phyloP scores from a whole-genome alignment of 169 alveolate species.

The Plasmodium chabaudi region DNA sequence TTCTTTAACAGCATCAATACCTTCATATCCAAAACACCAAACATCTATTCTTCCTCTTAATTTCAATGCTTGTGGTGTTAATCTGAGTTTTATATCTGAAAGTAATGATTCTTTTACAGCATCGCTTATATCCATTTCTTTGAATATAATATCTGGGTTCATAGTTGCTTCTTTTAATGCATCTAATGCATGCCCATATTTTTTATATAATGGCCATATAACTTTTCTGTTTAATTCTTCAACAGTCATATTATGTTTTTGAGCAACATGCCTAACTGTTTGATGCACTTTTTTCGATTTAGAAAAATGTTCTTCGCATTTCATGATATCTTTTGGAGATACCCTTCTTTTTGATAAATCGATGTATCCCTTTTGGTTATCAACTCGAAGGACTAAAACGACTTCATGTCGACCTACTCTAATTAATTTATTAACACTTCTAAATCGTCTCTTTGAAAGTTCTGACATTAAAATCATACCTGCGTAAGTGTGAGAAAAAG shows the following conservation, averaged over 20 bases:
- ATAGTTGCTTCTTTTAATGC: conserved; percentile 95
- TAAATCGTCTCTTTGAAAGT: conserved; percentile 95
- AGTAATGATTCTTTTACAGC: conserved; percentile 89
- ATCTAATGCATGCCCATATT: conserved; percentile 95
- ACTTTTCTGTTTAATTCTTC: conserved; percentile 92
- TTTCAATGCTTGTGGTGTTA: conserved; percentile 93
- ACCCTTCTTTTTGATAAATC: conserved; percentile 97
- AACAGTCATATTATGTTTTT: conserved; percentile 90
- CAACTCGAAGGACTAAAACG: conserved; percentile 96
- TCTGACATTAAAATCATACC: conserved; percentile 95
- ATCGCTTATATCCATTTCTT: conserved; percentile 90
- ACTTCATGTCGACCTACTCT: conserved; percentile 94
- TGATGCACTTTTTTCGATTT: conserved; percentile 96
- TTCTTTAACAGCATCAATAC: conserved; percentile 97
- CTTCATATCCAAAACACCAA: conserved; percentile 96
- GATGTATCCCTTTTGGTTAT: conserved; percentile 96
- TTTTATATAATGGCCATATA: conserved; percentile 97
- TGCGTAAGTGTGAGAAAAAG: conserved; percentile 4
- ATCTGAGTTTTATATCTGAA: conserved; percentile 89
- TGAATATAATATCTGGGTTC: conserved; percentile 92
- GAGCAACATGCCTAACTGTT: conserved; percentile 95
- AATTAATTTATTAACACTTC: conserved; percentile 90
- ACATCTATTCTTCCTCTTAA: conserved; percentile 94
- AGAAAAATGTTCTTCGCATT: conserved; percentile 92
- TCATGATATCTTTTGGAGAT: conserved; percentile 94